These are phyloP conservation scores for Eruca vesicaria DNA, from an alignment of 441 rosid genomes.

Conservation along the genomic window DNA sequence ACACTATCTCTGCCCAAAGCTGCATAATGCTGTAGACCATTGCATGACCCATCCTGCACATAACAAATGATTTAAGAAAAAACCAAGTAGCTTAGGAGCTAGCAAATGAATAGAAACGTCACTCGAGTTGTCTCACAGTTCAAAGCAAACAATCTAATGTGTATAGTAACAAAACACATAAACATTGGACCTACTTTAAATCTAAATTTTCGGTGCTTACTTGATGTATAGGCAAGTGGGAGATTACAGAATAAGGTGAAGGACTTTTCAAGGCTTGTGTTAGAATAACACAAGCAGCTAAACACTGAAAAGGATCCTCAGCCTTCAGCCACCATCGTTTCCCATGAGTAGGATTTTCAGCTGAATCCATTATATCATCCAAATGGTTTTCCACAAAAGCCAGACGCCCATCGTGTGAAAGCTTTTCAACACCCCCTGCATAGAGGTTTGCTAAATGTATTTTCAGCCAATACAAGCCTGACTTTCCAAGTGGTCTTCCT, in stretches of 20 bases:
- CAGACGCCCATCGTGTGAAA: slow-evolving; percentile 79
- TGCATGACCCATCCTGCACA: slow-evolving; percentile 93
- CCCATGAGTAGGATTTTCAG: slow-evolving; percentile 79
- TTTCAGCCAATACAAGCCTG: slow-evolving; percentile 85
- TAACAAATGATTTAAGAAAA: slow-evolving; percentile 3
- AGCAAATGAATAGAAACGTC: neutral
- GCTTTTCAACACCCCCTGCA: slow-evolving; percentile 86
- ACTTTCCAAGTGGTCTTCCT: slow-evolving; percentile 81
- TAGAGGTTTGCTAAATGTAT: slow-evolving; percentile 85
- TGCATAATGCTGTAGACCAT: slow-evolving; percentile 95
- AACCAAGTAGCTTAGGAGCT: neutral
- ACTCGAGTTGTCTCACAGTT: neutral
- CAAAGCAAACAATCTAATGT: neutral
- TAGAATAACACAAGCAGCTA: slow-evolving; percentile 83
- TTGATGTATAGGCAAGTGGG: slow-evolving; percentile 94
- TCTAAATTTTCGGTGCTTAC: slow-evolving; percentile 39
- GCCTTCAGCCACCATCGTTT: slow-evolving; percentile 90
- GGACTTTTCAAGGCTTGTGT: slow-evolving; percentile 81
- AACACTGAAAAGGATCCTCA: slow-evolving; percentile 95
- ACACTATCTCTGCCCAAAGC: slow-evolving; percentile 93
- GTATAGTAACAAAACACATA: neutral
- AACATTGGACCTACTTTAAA: neutral
- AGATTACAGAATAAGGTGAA: slow-evolving; percentile 61
- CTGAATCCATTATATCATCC: slow-evolving; percentile 77
- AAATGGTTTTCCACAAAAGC: slow-evolving; percentile 81